Evolutionary conservation across 2,329 filamentous ascomycete genomes (phyloP).

Genomic region (Leptosphaerulina australis): DNA sequence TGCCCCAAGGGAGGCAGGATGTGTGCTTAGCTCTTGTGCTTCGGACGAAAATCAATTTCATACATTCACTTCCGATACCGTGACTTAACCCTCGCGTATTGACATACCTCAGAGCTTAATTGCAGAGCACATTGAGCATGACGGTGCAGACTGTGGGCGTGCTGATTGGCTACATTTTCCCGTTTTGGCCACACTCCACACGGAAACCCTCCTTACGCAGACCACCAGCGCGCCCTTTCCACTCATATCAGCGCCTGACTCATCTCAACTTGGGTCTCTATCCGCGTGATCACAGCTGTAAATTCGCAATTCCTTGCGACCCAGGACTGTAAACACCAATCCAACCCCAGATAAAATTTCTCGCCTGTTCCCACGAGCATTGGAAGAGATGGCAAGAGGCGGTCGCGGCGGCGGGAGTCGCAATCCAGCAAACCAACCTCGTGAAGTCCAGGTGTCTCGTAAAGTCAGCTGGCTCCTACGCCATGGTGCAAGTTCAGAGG

Average conservation of each 20-base stretch:
- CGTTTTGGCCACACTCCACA: slow-evolving; percentile 1
- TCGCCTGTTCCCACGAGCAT: slow-evolving; percentile 19
- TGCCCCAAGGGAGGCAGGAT: no score
- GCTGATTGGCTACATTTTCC: slow-evolving; percentile 4
- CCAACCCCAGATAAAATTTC: slow-evolving; percentile 27
- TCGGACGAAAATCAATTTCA: no score
- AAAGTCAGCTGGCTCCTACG: slow-evolving; percentile 63
- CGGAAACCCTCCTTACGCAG: neutral
- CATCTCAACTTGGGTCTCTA: neutral
- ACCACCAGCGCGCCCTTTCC: slow-evolving; percentile 11
- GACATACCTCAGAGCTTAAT: no score
- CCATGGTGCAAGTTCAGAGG: slow-evolving; percentile 66
- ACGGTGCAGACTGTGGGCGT: neutral
- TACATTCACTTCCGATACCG: no score
- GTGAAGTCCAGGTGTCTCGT: slow-evolving; percentile 56
- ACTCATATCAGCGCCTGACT: slow-evolving; percentile 5
- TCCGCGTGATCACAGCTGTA: neutral
- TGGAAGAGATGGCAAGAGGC: slow-evolving; percentile 35
- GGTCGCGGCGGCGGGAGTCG: slow-evolving; percentile 45
- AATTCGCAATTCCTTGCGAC: neutral
- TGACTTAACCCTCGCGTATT: no score
- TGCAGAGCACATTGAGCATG: no score
- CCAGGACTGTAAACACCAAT: neutral
- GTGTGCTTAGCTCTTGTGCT: no score
- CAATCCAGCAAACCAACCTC: slow-evolving; percentile 46